Evolutionary conservation across 2,329 filamentous ascomycete species (phyloP), one percentile per base, ranked within the genome.

Genomic region (Fusarium sp.): DNA sequence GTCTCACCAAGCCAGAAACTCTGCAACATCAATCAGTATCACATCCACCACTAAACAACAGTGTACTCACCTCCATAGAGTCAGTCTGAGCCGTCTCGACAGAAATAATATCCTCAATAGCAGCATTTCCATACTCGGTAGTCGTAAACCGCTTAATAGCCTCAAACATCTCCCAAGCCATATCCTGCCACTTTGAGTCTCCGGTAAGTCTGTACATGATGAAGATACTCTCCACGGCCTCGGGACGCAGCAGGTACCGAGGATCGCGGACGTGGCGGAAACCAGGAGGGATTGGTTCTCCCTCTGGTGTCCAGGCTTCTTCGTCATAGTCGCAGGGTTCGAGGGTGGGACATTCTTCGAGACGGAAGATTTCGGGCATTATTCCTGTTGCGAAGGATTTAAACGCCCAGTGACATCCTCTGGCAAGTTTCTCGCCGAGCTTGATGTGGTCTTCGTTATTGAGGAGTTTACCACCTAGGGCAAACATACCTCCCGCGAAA

Each of bases 1-100:
- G 92, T 94, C 83, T 94, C 92, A 0, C 90, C 89, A 76, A 92
- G 83, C 91, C 92, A 94, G 76, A 93, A 94, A 69, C 89, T 92
- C 84, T 94, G 87, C 8, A 33, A 40, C 8, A 7, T 2, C 2
- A 8, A 70, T 69, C 29, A 67, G 6, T 40, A 40, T 55, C 11
- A 27, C 5, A 51, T 9, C 6, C 16, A 33, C 3, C 6, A 24
- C 0, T 20, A 10, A 7, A 6, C 4, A 73, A n/a, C 8, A 69
- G n/a, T 62, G 55, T 55, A 81, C 82, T 78, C 86, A 61, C 64
- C 82, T 93, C 90, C 89, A 92, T 92, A 5, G 87, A 87, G 74
- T 94, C 91, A 31, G 83, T 79, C 71, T 85, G 83, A 20, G 83
- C 71, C 1, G 82, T 81, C 14, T 79, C 73, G 4, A 56, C 61